These are phyloP conservation scores for Hymenochaete sp. DNA, from an alignment of 1,284 basidiomycete species.

Conservation along the genomic window DNA sequence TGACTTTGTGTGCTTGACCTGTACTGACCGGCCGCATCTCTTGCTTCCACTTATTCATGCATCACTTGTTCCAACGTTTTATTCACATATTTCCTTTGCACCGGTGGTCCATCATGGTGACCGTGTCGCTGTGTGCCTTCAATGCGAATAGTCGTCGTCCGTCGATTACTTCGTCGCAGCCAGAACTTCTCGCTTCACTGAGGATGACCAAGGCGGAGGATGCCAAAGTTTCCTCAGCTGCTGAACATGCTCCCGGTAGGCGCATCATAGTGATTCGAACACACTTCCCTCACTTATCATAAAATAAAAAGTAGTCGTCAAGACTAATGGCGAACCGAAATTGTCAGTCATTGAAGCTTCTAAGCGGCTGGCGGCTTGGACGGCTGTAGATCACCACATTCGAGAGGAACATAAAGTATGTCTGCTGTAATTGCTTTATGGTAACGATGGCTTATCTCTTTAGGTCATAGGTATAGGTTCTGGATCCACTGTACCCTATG, in stretches of 20 bases:
- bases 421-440: background rate
- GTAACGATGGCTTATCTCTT: background rate
- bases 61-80: background rate
- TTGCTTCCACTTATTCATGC: background rate
- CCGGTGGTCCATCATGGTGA: background rate
- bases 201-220: background rate
- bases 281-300: background rate
- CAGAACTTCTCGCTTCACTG: background rate
- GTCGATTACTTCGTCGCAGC: background rate
- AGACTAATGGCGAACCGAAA: constrained; percentile 18
- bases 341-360: constrained; percentile 57
- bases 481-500: constrained; percentile 95
- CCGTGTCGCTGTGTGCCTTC: background rate
- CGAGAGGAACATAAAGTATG: constrained; percentile 74
- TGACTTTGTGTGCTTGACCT: background rate
- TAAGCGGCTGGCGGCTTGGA: constrained; percentile 88
- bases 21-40: constrained; percentile 7
- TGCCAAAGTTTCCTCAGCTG: background rate
- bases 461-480: constrained; percentile 89
- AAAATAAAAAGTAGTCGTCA: constrained; percentile 12
- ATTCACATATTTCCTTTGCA: background rate
- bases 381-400: constrained; percentile 90
- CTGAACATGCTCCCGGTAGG: constrained; percentile 20
- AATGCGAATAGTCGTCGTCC: constrained; percentile 2
- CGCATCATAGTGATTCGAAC: background rate